Evolutionary conservation across 2,329 filamentous ascomycete genomes (phyloP), one percentile per base, ranked within the genome.

Genomic region (Passalora sequoiae): DNA sequence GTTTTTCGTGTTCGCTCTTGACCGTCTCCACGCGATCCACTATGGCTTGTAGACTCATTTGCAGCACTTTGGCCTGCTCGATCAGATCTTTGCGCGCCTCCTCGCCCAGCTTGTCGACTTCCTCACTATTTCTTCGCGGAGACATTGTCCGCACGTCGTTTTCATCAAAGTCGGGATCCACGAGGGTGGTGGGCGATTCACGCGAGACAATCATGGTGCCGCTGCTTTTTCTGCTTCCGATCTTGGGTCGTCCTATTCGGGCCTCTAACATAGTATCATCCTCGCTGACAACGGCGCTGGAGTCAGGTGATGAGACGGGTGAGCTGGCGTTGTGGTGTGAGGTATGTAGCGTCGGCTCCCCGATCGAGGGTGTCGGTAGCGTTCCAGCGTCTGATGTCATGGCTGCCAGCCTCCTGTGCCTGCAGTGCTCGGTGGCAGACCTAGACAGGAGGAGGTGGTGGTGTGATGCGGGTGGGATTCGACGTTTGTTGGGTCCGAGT

Each of bases 1-100:
- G 80, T 68, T 95, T 96, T 69, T 96, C 88, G 63, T 98, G 89
- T 63, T 97, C 91, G 57, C 86, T 84, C 66, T 89, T 87, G 52
- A 97, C 89, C 21, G 87, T 86, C 62, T 98, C 92, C 64, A 97
- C 94, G 39, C 89, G 85, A 67, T 95, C 87, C 54, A 95, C 88
- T 31, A 97, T 84, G 51, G 84, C 86, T 49, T 94, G 75, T 24
- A 98, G 79, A 20, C 88, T 94, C 41, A 89, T 86, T 67, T 98
- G 92, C 20, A 97, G 73, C 35, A 81, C 79, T 66, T 88, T 87
- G 46, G 91, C 89, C 69, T 96, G 89, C 76, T 79, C 76, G 60
- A 80, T 76, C 50, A 83, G 62, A 19, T 75, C 73, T 55, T 76
- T 69, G 46, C 89, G 75, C 27, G 89, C 88, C 60, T 91, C 86